Evolutionary conservation across 2,329 filamentous ascomycete species (phyloP), one percentile per base, ranked within the genome.

Genomic region (Huntiella savannae): DNA sequence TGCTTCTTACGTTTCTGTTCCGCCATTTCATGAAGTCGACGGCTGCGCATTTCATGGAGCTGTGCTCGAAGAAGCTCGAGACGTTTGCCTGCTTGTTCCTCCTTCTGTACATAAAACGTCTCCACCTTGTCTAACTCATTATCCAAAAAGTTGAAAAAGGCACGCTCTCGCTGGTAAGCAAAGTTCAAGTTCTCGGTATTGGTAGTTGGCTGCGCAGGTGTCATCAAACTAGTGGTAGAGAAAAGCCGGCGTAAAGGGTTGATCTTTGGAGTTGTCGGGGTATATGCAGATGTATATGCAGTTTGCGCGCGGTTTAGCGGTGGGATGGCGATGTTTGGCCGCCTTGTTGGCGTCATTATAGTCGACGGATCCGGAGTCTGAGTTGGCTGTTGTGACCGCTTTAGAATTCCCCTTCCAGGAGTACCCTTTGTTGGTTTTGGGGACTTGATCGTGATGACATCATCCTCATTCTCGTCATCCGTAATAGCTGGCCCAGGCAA

Each of bases 51-150:
- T 55, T 92, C 82, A 57, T 93, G 87, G 32, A 98, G 69, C 59
- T 98, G 91, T 44, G 86, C 76, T 37, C 82, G 75, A 40, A 98
- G 67, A 3, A 80, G 60, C 1, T 67, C 64, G 17, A 95, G 64
- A 2, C 87, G 75, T 46, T 78, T 65, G 0, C 76, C 80, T 0
- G 88, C 84, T 57, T 95, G 84, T 22, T 82, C 72, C 58, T 98
- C 91, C 58, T 95, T 95, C 53, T 75, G 65, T 54, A 75, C 77
- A 65, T 96, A 96, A 57, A 98, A 98, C 0, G 67, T 63, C 58
- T 98, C 87, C 8, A 98, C 84, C 62, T 96, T 98, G n/a, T 78
- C 70, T 11, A 98, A 66, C 62, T 98, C 82, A 7, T 65, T 66
- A 54, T 95, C 84, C 45, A 98, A 66, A 56, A 91, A 98, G 0